Evolutionary conservation across 768 basidiomycete genomes (phyloP).

Genomic region (Rhizopogon vesiculosus): DNA sequence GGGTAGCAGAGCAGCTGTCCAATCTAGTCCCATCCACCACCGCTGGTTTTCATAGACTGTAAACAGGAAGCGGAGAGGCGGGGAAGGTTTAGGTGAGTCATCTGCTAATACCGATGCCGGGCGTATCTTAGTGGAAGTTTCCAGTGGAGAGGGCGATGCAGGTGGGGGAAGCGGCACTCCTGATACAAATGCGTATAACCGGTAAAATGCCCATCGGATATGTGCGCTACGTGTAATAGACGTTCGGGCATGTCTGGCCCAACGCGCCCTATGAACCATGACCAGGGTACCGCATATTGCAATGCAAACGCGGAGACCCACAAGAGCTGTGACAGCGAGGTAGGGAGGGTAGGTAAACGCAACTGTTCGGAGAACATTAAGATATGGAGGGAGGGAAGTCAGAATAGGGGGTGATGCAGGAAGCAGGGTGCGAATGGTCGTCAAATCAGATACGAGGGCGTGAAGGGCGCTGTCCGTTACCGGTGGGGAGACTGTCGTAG

Average conservation of each 20-base stretch:
- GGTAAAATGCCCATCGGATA: slow-evolving; percentile 59
- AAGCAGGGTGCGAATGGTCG: slow-evolving; percentile 55
- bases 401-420: slow-evolving; percentile 34
- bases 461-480: slow-evolving; percentile 56
- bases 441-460: slow-evolving; percentile 57
- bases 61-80: slow-evolving; percentile 69
- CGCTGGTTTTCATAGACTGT: slow-evolving; percentile 93
- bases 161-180: slow-evolving; percentile 48
- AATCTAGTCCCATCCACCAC: slow-evolving; percentile 98
- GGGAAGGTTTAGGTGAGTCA: slow-evolving; percentile 17
- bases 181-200: slow-evolving; percentile 45
- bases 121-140: slow-evolving; percentile 10
- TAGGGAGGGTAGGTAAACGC: slow-evolving; percentile 60
- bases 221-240: slow-evolving; percentile 63
- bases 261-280: slow-evolving; percentile 64
- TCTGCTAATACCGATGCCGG: slow-evolving; percentile 16
- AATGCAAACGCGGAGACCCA: slow-evolving; percentile 58
- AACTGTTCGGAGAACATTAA: slow-evolving; percentile 50
- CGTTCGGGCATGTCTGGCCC: slow-evolving; percentile 50
- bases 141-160: slow-evolving; percentile 27
- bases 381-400: slow-evolving; percentile 21
- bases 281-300: slow-evolving; percentile 55
- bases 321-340: slow-evolving; percentile 54
- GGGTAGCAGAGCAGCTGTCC: slow-evolving; percentile 89
- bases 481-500: slow-evolving; percentile 18